phyloP scores from a whole-genome alignment of 2,329 filamentous ascomycete species.

The Arachnomyces sp. region DNA sequence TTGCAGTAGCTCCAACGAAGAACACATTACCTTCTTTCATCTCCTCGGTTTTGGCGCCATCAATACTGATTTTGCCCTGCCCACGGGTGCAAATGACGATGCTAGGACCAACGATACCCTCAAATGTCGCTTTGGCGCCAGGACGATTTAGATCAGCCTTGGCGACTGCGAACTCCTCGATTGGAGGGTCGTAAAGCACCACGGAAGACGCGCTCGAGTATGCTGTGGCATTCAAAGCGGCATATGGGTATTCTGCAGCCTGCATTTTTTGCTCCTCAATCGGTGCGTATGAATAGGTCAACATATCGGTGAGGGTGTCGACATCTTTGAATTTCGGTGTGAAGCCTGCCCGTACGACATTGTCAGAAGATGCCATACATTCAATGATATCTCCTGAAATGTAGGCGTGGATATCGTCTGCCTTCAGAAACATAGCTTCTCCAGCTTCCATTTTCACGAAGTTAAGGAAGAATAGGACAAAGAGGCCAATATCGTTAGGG shows the following conservation, averaged over 20 bases:
- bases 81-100: conserved; percentile 87
- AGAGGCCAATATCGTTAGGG: conserved; percentile 81
- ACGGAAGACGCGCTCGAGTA: conserved; percentile 69
- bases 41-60: conserved; percentile 63
- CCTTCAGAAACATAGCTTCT: conserved; percentile 91
- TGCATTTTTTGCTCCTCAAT: conserved; percentile 92
- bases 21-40: conserved; percentile 66
- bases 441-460: conserved; percentile 80
- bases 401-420: conserved; percentile 96
- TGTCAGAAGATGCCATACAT: conserved; percentile 99
- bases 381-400: conserved; percentile 75
- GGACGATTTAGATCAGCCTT: conserved; percentile 62
- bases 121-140: conserved; percentile 79
- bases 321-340: conserved; percentile 99
- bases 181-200: conserved; percentile 84
- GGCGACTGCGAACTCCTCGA: conserved; percentile 90
- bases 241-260: conserved; percentile 77
- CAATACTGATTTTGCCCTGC: conserved; percentile 74
- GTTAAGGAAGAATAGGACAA: conserved; percentile 96
- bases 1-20: conserved; percentile 81
- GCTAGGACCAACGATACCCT: conserved; percentile 77
- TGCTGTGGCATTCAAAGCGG: conserved; percentile 67
- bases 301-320: conserved; percentile 73
- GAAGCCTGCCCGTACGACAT: conserved; percentile 92
- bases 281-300: conserved; percentile 92